These are phyloP conservation scores for Nigrospora osmanthi DNA, from an alignment of 2,329 filamentous ascomycete genomes.

Conservation along the genomic window DNA sequence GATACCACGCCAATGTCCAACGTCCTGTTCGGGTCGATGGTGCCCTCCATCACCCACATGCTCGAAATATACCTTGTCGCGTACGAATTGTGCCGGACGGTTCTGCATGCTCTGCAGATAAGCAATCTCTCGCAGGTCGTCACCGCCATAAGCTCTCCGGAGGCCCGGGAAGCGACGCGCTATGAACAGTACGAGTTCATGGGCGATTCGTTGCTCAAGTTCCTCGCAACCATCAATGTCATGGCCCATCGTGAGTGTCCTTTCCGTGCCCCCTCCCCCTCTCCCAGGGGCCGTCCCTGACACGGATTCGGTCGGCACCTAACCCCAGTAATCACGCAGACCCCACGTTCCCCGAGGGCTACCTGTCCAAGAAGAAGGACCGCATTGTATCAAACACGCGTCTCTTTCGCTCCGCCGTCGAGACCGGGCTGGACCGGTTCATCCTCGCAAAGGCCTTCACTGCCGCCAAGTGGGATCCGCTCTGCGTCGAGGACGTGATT, in stretches of 20 bases:
- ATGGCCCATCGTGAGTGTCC: constrained; percentile 37
- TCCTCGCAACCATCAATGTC: constrained; percentile 60
- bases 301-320: background rate
- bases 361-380: constrained; percentile 61
- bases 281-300: too few relatives aligned
- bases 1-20: constrained; percentile 37
- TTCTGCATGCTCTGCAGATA: constrained; percentile 47
- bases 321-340: constrained; percentile 30
- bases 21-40: constrained; percentile 48
- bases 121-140: constrained; percentile 46
- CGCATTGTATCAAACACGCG: constrained; percentile 66
- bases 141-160: constrained; percentile 63
- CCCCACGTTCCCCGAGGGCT: constrained; percentile 66
- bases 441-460: constrained; percentile 64
- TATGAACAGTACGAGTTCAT: constrained; percentile 85
- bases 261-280: background rate
- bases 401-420: constrained; percentile 57
- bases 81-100: constrained; percentile 44
- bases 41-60: constrained; percentile 68
- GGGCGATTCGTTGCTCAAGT: constrained; percentile 78
- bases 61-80: constrained; percentile 59
- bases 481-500: constrained; percentile 42
- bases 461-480: constrained; percentile 63
- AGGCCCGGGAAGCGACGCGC: constrained; percentile 51
- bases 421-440: constrained; percentile 60